phyloP scores from a whole-genome alignment of 1,139 yeast genomes.

The Candida sojae region DNA sequence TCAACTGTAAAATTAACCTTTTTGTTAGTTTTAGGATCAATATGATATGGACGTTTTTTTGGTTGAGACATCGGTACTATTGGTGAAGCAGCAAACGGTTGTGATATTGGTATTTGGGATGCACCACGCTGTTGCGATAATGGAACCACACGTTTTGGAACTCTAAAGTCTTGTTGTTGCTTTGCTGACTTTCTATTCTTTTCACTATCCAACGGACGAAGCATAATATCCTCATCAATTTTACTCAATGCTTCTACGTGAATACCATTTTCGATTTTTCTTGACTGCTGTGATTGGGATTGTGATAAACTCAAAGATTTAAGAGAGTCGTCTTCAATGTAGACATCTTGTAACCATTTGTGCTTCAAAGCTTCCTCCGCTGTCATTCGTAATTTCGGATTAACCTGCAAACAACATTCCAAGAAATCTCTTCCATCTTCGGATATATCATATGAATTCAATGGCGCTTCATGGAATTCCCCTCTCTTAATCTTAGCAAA shows the following conservation, averaged over 20 bases:
- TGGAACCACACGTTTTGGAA: constrained; percentile 45
- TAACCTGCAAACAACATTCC: constrained; percentile 66
- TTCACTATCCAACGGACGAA: constrained; percentile 42
- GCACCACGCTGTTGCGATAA: constrained; percentile 32
- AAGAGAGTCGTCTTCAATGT: constrained; percentile 29
- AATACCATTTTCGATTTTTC: constrained; percentile 52
- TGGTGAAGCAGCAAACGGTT: constrained; percentile 22
- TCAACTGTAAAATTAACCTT: constrained; percentile 13
- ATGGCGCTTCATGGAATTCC: constrained; percentile 76
- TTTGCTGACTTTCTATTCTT: constrained; percentile 21
- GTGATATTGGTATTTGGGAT: constrained; percentile 45
- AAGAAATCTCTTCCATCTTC: constrained; percentile 69
- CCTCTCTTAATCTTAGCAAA: constrained; percentile 77
- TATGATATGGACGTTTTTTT: constrained; percentile 8
- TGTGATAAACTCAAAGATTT: constrained; percentile 64
- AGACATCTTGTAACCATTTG: constrained; percentile 55
- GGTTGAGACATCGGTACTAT: constrained; percentile 13
- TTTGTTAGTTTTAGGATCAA: constrained; percentile 10
- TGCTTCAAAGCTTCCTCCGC: constrained; percentile 74
- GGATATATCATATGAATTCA: constrained; percentile 67
- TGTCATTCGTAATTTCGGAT: constrained; percentile 68
- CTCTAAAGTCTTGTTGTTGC: constrained; percentile 39
- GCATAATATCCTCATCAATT: constrained; percentile 47
- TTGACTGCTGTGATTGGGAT: constrained; percentile 65
- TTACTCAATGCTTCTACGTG: constrained; percentile 44